Percentiles rank a stretch among this genome's conserved stretches.
These are phyloP conservation scores for Wickerhamomyces alni DNA, from an alignment of 805 yeast species.

Conservation along the genomic window DNA sequence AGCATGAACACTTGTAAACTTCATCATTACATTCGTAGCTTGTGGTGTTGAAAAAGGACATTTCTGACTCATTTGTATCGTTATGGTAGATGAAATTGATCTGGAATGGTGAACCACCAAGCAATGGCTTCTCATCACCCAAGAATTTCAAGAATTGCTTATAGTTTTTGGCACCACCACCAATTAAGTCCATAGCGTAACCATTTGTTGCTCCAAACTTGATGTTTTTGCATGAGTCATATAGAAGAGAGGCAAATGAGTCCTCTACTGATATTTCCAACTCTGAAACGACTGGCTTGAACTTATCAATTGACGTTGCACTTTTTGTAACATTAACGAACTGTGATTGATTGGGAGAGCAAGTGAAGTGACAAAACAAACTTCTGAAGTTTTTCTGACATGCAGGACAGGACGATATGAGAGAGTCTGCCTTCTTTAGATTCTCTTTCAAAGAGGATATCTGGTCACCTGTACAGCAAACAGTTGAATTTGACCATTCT, in stretches of 20 bases:
- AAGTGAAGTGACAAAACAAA: conserved; percentile 82
- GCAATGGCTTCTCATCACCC: conserved; percentile 89
- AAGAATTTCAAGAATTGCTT: conserved; percentile 73
- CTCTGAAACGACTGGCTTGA: conserved; percentile 61
- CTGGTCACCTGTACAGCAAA: conserved; percentile 74
- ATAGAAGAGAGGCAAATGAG: conserved; percentile 57
- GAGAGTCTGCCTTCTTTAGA: conserved; percentile 67
- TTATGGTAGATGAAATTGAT: conserved; percentile 62
- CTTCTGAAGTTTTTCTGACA: conserved; percentile 81
- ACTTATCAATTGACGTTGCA: conserved; percentile 39
- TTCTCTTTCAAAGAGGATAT: conserved; percentile 48
- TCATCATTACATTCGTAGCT: conserved; percentile 50
- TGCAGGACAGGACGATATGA: conserved; percentile 91
- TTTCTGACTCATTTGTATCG: conserved; percentile 25
- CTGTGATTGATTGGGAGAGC: conserved; percentile 76
- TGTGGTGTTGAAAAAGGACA: conserved; percentile 15
- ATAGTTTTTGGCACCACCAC: conserved; percentile 90
- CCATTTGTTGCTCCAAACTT: conserved; percentile 95
- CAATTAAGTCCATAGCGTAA: conserved; percentile 91
- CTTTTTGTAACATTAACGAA: conserved; percentile 63
- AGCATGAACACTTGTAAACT: conserved; percentile 74
- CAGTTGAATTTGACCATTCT: conserved; percentile 44
- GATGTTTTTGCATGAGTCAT: conserved; percentile 80
- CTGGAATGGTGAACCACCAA: conserved; percentile 96
- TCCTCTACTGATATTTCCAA: conserved; percentile 54